These are phyloP conservation scores for Beauveria sp. DNA, from an alignment of 2,329 filamentous ascomycete species.

Conservation along the genomic window DNA sequence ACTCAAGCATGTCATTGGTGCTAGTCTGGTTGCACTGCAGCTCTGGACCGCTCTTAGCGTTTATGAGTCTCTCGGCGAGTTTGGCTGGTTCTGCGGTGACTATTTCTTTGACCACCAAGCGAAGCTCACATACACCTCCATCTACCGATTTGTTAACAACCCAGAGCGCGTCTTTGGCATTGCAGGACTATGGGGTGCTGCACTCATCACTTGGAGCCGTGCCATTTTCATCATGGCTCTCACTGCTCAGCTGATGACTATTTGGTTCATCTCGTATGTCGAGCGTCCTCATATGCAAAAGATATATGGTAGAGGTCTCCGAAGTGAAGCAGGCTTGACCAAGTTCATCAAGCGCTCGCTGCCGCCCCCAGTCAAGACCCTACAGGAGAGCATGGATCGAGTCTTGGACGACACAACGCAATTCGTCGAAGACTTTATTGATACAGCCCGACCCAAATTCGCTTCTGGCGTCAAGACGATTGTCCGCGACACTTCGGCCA, in stretches of 20 bases:
- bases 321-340: conserved; percentile 81
- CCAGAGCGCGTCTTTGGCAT: conserved; percentile 90
- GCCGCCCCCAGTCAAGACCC: conserved; percentile 72
- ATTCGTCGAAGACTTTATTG: conserved; percentile 85
- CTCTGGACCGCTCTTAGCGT: conserved; percentile 90
- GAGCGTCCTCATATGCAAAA: conserved; percentile 98
- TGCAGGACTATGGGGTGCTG: conserved; percentile 91
- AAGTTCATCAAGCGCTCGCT: conserved; percentile 84
- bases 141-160: conserved; percentile 97
- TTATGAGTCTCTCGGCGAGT: conserved; percentile 92
- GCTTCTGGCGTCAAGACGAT: conserved; percentile 80
- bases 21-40: conserved; percentile 74
- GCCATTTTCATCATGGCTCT: conserved; percentile 82
- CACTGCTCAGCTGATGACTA: conserved; percentile 73
- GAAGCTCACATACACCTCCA: conserved; percentile 88
- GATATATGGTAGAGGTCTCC: conserved; percentile 78
- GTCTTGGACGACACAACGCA: conserved; percentile 81
- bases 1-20: conserved; percentile 79
- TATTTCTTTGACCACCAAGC: conserved; percentile 91
- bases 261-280: conserved; percentile 85
- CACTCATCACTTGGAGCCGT: conserved; percentile 84
- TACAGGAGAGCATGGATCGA: conserved; percentile 79
- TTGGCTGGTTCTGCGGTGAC: conserved; percentile 98
- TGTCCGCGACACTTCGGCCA: conserved; percentile 75
- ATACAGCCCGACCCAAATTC: conserved; percentile 76